Conservation (phyloP, 306 rosid genomes). For the Vicia villosa region DNA sequence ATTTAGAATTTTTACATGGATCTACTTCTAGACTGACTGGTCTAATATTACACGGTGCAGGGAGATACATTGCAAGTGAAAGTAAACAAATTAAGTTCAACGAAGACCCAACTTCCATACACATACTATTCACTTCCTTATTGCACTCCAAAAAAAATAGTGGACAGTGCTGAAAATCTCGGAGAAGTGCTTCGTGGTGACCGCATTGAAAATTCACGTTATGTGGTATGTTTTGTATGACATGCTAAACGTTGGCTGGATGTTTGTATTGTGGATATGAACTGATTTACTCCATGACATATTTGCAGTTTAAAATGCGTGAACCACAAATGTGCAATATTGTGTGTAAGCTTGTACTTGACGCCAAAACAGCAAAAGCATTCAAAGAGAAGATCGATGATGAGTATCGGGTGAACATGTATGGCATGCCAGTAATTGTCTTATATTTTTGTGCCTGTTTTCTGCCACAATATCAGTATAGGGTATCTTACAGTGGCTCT, state of each 20-base stretch:
- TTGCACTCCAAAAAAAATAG: slow-evolving; percentile 62
- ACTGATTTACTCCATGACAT: slow-evolving; percentile 28
- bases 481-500: slow-evolving; percentile 23
- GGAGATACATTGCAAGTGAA: slow-evolving; percentile 87
- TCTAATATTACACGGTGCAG: slow-evolving; percentile 54
- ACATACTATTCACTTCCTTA: slow-evolving; percentile 85
- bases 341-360: slow-evolving; percentile 57
- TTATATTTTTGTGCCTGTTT: neutral
- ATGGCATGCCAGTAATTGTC: slow-evolving; percentile 35
- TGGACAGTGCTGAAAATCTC: slow-evolving; percentile 92
- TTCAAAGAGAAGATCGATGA: slow-evolving; percentile 92
- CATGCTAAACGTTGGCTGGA: slow-evolving; percentile 1
- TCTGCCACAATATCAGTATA: neutral
- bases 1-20: slow-evolving; percentile 5
- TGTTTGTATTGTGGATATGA: slow-evolving; percentile 24
- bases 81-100: slow-evolving; percentile 93
- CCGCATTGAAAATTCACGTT: slow-evolving; percentile 91
- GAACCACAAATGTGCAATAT: slow-evolving; percentile 88
- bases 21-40: slow-evolving; percentile 14
- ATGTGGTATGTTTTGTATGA: slow-evolving; percentile 60
- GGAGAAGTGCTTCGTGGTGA: slow-evolving; percentile 99
- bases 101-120: slow-evolving; percentile 96
- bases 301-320: slow-evolving; percentile 90
- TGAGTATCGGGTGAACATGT: slow-evolving; percentile 98
- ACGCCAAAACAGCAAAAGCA: slow-evolving; percentile 78